Evolutionary conservation across 257 asterid species (phyloP).

Genomic region (Datura wrightii): DNA sequence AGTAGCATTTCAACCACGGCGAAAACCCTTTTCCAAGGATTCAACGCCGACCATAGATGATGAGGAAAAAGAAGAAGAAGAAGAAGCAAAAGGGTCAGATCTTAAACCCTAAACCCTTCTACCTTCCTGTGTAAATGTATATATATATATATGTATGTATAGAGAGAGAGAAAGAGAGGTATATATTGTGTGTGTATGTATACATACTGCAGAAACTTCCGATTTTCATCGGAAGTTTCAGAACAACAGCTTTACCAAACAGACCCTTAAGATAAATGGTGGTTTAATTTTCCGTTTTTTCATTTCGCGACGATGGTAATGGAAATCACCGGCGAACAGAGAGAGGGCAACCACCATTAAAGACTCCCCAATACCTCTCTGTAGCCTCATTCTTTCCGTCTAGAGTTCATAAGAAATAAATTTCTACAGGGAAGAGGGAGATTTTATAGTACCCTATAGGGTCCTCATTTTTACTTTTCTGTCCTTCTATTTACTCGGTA

Average conservation of each 20-base stretch:
- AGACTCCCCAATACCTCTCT: constrained; percentile 24
- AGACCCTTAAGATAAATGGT: neutral
- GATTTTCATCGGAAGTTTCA: neutral
- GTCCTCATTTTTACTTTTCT: neutral
- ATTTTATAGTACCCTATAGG: neutral
- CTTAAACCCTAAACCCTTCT: neutral
- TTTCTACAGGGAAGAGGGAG: neutral
- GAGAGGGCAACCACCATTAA: constrained; percentile 28
- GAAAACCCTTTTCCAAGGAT: no score
- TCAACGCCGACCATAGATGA: neutral
- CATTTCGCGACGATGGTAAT: neutral
- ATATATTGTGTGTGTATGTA: neutral
- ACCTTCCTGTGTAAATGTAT: neutral
- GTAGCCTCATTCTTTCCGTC: constrained; percentile 9
- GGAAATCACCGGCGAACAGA: neutral
- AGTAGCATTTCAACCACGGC: no score
- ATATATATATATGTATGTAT: no score
- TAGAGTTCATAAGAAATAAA: neutral
- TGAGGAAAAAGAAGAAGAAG: neutral
- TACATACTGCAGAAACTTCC: neutral
- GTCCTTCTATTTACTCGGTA: neutral
- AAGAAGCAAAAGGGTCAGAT: neutral
- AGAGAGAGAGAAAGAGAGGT: no score
- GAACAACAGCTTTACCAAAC: neutral
- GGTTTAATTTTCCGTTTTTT: neutral